These are phyloP conservation scores for Aspergillus conjunctus DNA, from an alignment of 495 filamentous ascomycete species.

Conservation along the genomic window DNA sequence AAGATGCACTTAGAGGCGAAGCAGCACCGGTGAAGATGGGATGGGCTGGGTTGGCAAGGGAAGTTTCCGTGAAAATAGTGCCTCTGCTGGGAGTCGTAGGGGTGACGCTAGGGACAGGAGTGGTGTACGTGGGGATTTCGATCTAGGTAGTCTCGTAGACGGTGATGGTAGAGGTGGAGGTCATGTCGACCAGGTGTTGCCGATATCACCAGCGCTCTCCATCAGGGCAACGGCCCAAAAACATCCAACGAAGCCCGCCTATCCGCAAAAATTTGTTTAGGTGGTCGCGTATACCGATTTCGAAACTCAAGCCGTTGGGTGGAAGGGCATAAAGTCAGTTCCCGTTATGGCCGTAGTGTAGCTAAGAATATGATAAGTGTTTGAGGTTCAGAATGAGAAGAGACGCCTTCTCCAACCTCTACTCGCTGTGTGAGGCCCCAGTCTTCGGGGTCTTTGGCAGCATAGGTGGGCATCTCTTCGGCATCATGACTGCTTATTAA, in stretches of 20 bases:
- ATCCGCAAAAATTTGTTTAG: not conserved
- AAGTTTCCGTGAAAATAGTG: not conserved
- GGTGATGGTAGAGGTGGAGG: not conserved
- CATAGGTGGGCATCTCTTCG: too few relatives aligned
- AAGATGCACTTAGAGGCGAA: slow-evolving; percentile 4
- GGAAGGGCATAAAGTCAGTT: not conserved
- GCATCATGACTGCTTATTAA: too few relatives aligned
- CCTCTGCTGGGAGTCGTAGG: not conserved
- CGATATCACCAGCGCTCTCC: not conserved
- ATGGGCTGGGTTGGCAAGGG: not conserved
- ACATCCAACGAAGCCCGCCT: not conserved
- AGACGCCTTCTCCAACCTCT: not conserved
- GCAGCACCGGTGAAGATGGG: not conserved
- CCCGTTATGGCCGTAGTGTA: not conserved
- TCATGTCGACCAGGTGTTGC: not conserved
- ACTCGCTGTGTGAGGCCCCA: too few relatives aligned
- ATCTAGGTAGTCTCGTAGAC: not conserved
- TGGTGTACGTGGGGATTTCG: not conserved
- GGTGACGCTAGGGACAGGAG: not conserved
- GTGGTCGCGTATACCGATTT: not conserved
- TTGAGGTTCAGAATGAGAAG: not conserved
- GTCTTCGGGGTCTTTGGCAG: too few relatives aligned
- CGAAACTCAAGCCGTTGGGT: not conserved
- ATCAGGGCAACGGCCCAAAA: not conserved
- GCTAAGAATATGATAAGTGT: too few relatives aligned